Conservation (phyloP, 139 green algal genomes). For the Eudorina sp. region DNA sequence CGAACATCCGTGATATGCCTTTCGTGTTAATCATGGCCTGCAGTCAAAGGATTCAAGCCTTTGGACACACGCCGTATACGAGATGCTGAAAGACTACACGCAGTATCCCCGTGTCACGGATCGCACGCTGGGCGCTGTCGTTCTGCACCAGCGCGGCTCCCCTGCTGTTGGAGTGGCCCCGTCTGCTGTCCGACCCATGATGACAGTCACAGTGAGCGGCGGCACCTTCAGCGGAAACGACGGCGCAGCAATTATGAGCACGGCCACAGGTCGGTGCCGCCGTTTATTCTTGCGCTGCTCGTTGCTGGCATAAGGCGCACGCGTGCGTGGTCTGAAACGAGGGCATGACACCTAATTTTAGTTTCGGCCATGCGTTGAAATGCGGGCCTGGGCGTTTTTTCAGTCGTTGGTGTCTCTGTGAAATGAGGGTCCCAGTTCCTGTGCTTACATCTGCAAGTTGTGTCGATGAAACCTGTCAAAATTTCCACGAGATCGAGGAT, state of each 20-base stretch:
- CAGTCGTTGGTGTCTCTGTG: too few relatives aligned
- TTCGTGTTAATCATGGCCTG: too few relatives aligned
- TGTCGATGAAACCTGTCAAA: not conserved
- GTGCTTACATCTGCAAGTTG: too few relatives aligned
- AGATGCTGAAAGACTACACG: not conserved
- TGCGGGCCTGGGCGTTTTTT: too few relatives aligned
- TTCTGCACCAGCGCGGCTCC: not conserved
- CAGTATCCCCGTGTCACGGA: not conserved
- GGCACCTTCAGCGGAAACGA: not conserved
- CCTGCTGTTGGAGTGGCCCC: not conserved
- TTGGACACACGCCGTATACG: not conserved
- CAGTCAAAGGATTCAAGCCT: not conserved
- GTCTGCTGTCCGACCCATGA: not conserved
- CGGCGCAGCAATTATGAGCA: not conserved
- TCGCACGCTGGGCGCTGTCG: not conserved
- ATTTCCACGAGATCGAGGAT: too few relatives aligned
- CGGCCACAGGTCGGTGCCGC: not conserved
- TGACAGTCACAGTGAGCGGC: not conserved
- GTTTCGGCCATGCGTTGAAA: not conserved
- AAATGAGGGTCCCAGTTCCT: too few relatives aligned
- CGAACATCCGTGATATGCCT: not conserved
- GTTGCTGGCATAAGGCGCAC: too few relatives aligned
- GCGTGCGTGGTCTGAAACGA: not conserved
- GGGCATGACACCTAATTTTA: too few relatives aligned
- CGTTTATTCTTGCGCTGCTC: too few relatives aligned